phyloP scores from a whole-genome alignment of 441 rosid genomes.

The Populus tomentosa region DNA sequence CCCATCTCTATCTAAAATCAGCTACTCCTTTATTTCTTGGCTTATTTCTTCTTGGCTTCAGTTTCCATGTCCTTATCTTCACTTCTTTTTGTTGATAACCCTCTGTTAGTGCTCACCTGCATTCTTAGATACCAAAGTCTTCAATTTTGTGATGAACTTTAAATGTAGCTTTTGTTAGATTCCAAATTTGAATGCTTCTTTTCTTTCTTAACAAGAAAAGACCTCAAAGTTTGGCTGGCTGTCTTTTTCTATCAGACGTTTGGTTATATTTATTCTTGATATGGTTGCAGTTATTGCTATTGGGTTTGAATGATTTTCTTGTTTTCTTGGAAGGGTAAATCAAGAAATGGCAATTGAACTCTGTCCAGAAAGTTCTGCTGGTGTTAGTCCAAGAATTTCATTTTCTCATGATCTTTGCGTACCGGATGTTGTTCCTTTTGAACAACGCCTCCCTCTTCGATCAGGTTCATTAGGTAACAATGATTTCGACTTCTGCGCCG shows the following conservation, averaged over 20 bases:
- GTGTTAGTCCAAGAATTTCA: slow-evolving; percentile 77
- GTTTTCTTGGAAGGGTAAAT: neutral
- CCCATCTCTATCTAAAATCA: neutral
- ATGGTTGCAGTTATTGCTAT: neutral
- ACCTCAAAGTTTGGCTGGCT: neutral
- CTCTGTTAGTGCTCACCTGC: neutral
- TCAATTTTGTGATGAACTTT: neutral
- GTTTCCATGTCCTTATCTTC: neutral
- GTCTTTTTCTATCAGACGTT: neutral
- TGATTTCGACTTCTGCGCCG: slow-evolving; percentile 65
- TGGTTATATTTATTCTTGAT: neutral
- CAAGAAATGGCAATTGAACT: slow-evolving; percentile 63
- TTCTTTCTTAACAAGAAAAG: neutral
- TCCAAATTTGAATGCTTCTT: neutral
- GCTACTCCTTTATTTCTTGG: neutral
- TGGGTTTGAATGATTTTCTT: neutral
- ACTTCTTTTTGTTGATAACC: neutral
- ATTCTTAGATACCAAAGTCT: neutral
- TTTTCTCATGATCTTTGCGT: slow-evolving; percentile 75
- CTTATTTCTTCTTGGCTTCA: neutral
- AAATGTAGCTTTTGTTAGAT: neutral
- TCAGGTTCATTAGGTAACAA: slow-evolving; percentile 46
- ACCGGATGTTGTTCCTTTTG: slow-evolving; percentile 46
- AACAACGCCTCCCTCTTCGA: slow-evolving; percentile 40
- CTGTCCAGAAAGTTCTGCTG: slow-evolving; percentile 36